Base-by-base conservation (phyloP, 257 asterid species). In the Oldenlandia corymbosa region DNA sequence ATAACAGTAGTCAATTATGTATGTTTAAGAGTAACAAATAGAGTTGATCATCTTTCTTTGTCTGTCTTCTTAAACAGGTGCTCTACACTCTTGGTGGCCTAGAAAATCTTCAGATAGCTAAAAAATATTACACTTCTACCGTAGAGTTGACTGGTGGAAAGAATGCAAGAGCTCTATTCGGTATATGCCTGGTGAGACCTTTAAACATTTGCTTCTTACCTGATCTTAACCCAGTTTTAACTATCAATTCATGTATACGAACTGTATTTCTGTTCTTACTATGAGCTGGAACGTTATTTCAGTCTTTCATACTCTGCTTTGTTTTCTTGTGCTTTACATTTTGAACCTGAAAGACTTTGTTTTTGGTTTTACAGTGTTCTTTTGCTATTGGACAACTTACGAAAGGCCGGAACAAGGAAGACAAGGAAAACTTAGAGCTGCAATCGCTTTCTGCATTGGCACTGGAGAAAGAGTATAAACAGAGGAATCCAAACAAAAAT, bases 31-130 rank as follows among this genome's bases (percentile, higher is more conserved):
- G 39, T 47, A 31, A 30, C 47, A 28, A 31, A 47, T 31, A n/a
- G 56, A 47, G 30, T 26, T 32, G 58, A 31, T 55, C 26, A 45
- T 45, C 11, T 52, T 24, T 47, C 43, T 62, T 26, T 21, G 64
- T 61, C 58, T 36, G 20, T 63, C 36, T 64, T 74, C 49, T 55
- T 68, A 47, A 72, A 55, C 52, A 92, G 97, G 96, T 92, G 75
- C 97, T 87, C 41, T 92, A 89, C 77, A 92, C 99, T 57, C 80
- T 87, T 48, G 97, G 99, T 69, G 99, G 97, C 72, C 85, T 85
- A 47, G 99, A 92, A 79, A 92, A 92, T 78, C 80, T 89, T 73
- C 94, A 87, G 64, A 82, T 86, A 36, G 95, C 99, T 9, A 89
- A 85, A 88, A 92, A 92, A 79, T 92, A 92, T 68, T 89, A 87